Evolutionary conservation across 768 basidiomycete genomes (phyloP), one percentile per base, ranked within the genome.

Genomic region (Goffeauzyma gilvescens): DNA sequence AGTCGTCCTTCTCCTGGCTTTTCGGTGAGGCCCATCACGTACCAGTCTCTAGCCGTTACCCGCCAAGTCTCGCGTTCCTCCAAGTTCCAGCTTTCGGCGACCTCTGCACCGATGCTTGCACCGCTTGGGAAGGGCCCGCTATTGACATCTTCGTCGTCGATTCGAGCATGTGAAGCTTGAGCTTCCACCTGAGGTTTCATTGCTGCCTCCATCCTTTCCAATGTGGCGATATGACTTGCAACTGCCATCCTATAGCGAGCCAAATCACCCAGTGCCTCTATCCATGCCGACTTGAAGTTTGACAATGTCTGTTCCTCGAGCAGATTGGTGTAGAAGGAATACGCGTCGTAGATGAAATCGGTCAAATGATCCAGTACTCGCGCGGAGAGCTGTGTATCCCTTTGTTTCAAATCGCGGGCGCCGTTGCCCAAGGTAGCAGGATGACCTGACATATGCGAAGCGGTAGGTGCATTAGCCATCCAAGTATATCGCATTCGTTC

Each of bases 201-300:
- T 44, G 27, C 24, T 17, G 32, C 27, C 31, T 24, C 5, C 20
- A 25, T 10, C 8, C 24, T 37, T 34, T 49, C 48, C 13, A 24
- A 34, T n/a, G 44, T 39, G n/a, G 81, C 71, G 71, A 86, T 76
- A 24, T 65, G 65, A 3, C 76, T 78, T n/a, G 84, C 81, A n/a
- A 95, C 82, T 1, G 80, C 79, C 82, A 93, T 90, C 38, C 81
- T 74, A 62, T 95, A 96, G 26, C 89, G 72, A 0, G 93, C 86
- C 23, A 98, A 72, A 64, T 98, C 93, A 18, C 93, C 93, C 13
- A 98, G 75, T 3, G 89, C 85, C 61, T 98, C 93, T 39, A 96
- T 74, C 93, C 93, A 98, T 14, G 78, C 77, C 2, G 73, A 68
- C 45, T 78, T 75, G 68, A 85, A 93, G 6, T 66, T 60, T 13